A percentile compares a stretch with the other conserved stretches of the same genome.
Evolutionary conservation across 2,329 filamentous ascomycete genomes (phyloP).

Genomic region (Microsporum ferrugineum): DNA sequence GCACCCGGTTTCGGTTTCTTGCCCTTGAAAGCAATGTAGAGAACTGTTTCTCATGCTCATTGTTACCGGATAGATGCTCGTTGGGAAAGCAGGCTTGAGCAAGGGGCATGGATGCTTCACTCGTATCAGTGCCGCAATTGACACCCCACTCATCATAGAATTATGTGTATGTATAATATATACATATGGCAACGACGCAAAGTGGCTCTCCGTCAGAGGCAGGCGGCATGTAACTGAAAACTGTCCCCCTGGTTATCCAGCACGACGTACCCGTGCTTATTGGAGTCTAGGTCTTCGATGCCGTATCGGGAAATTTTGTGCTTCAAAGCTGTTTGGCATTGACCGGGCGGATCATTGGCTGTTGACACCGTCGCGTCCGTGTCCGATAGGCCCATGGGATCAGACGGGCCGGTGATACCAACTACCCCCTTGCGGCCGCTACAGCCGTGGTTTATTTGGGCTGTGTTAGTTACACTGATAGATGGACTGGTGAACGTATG

Average conservation of each 20-base stretch:
- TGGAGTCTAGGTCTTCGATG: constrained; percentile 18
- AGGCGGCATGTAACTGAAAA: constrained; percentile 33
- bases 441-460: constrained; percentile 5
- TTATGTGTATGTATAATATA: constrained; percentile 19
- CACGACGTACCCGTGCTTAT: constrained; percentile 19
- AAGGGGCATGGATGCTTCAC: background rate
- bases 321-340: constrained; percentile 12
- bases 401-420: constrained; percentile 8
- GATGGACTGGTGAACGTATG: background rate
- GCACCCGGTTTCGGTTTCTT: constrained; percentile 37
- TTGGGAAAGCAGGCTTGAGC: background rate
- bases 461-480: too few relatives aligned
- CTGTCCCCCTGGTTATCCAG: constrained; percentile 15
- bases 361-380: constrained; percentile 17
- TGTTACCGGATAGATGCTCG: background rate
- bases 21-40: background rate
- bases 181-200: constrained; percentile 43
- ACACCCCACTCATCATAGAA: constrained; percentile 48
- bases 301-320: constrained; percentile 9
- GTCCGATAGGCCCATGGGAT: constrained; percentile 8
- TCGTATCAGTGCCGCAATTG: background rate
- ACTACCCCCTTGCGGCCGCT: constrained; percentile 9
- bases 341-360: constrained; percentile 6
- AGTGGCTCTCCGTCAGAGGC: constrained; percentile 39
- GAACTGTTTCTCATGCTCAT: background rate